Base-by-base conservation (phyloP, 139 green algal species). In the Tetradesmus lagerheimii region DNA sequence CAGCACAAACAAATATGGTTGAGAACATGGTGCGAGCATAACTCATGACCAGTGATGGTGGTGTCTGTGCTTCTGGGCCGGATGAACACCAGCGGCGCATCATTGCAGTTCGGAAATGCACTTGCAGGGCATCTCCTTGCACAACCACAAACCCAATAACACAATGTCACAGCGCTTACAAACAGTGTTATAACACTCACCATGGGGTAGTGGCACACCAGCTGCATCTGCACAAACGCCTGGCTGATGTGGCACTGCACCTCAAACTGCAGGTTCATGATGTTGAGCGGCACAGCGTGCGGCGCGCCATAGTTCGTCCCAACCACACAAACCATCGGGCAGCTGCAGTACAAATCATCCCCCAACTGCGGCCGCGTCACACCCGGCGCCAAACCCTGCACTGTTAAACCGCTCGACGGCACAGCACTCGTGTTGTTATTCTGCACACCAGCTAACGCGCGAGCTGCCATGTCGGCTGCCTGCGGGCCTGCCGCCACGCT, bases 231-330 rank as follows among this genome's bases (percentile, higher is more conserved):
- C 38, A 91, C 87, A 81, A 94, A 94, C 1, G 74, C 91, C 37
- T 91, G 57, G 66, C 62, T 87, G 57, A 94, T 91, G 35, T 92
- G 86, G 47, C 80, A 88, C 38, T 90, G 37, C 66, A 90, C 91
- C 2, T 86, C 67, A 34, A 83, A 91, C 78, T 87, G 78, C 78
- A 91, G 53, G 35, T 23, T 86, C 3, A 64, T 67, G 47, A 86
- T 90, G 35, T 62, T n/a, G 37, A 90, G 86, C 27, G 86, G 86
- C 12, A 85, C 57, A 2, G 86, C 86, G 34, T 85, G 76, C 1
- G 86, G 86, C 47, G 37, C 34, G 41, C 86, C 86, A 3, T 86
- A 18, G 37, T 86, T 64, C 1, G 43, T 75, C 43, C 43, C 74
- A 8, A 89, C 85, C n/a, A 83, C 71, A 37, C 85, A 89, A 31